phyloP scores from a whole-genome alignment of 352 stramenopile species.

The Thraustotheca clavata region DNA sequence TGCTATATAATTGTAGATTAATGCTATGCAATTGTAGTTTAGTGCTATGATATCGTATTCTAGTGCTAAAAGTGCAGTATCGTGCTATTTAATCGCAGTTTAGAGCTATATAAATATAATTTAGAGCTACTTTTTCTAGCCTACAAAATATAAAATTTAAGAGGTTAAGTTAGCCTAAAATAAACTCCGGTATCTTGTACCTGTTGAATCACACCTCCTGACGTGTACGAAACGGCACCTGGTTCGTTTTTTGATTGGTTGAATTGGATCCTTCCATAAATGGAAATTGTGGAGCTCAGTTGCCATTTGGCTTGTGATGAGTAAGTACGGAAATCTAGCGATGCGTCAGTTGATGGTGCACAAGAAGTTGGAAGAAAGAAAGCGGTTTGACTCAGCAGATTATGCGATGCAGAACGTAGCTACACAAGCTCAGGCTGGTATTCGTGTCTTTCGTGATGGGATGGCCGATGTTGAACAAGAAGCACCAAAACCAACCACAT shows the following conservation, averaged over 20 bases:
- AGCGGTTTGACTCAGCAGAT: slow-evolving; percentile 78
- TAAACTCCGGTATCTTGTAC: no score
- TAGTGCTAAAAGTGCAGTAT: no score
- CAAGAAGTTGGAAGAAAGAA: slow-evolving; percentile 60
- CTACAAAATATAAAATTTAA: no score
- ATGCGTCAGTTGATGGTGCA: slow-evolving; percentile 72
- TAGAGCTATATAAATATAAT: no score
- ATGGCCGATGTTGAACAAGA: neutral
- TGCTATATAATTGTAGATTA: no score
- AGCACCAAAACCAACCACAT: neutral
- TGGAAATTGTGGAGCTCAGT: neutral
- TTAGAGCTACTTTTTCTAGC: no score
- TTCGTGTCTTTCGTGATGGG: slow-evolving; percentile 11
- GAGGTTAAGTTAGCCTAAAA: no score
- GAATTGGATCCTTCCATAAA: slow-evolving; percentile 8
- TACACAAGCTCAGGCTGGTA: slow-evolving; percentile 7
- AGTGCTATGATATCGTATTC: no score
- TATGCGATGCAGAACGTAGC: slow-evolving; percentile 55
- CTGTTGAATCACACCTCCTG: no score
- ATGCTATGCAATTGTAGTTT: no score
- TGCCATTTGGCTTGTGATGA: neutral
- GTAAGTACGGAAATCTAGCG: slow-evolving; percentile 39
- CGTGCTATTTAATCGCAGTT: no score
- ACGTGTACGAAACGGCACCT: no score
- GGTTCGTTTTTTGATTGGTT: neutral